phyloP scores from a whole-genome alignment of 345 rosid genomes.

The thale cress (Arabidopsis thaliana) region DNA sequence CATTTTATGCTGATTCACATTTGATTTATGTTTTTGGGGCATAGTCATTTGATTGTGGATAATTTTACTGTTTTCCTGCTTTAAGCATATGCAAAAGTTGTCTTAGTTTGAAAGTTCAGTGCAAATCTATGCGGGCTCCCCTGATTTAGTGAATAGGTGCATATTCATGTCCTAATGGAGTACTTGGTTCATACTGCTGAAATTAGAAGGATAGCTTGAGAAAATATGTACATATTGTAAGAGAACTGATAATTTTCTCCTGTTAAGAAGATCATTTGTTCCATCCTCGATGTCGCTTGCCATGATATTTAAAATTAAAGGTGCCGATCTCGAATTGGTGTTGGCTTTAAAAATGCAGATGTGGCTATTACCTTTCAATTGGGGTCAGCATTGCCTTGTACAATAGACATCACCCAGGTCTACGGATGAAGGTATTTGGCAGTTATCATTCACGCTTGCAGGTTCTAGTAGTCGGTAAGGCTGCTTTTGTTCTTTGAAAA shows the following conservation, averaged over 20 bases:
- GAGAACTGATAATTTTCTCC: conserved; percentile 50
- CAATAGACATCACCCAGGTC: conserved; percentile 83
- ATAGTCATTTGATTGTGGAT: background rate
- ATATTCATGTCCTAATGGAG: conserved; percentile 43
- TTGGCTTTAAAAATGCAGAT: conserved; percentile 99
- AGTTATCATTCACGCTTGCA: conserved; percentile 70
- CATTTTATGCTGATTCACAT: conserved; percentile 9
- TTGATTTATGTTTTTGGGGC: background rate
- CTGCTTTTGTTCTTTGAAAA: conserved; percentile 74
- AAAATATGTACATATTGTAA: conserved; percentile 40
- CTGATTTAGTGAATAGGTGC: conserved; percentile 9
- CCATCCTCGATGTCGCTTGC: conserved; percentile 79
- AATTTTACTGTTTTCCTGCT: background rate
- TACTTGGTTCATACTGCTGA: conserved; percentile 32
- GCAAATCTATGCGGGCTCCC: conserved; percentile 16
- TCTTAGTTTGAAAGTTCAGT: conserved; percentile 4
- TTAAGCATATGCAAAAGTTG: background rate
- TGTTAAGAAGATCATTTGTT: conserved; percentile 62
- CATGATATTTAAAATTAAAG: conserved; percentile 77
- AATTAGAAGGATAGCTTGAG: conserved; percentile 45
- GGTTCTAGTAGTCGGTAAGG: conserved; percentile 96
- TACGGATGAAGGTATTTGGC: conserved; percentile 93
- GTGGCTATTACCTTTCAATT: conserved; percentile 75
- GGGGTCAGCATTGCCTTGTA: conserved; percentile 97
- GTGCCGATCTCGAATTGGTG: conserved; percentile 92